Evolutionary conservation across 139 green algal genomes (phyloP).

Genomic region (Tetratostichococcus sp.): DNA sequence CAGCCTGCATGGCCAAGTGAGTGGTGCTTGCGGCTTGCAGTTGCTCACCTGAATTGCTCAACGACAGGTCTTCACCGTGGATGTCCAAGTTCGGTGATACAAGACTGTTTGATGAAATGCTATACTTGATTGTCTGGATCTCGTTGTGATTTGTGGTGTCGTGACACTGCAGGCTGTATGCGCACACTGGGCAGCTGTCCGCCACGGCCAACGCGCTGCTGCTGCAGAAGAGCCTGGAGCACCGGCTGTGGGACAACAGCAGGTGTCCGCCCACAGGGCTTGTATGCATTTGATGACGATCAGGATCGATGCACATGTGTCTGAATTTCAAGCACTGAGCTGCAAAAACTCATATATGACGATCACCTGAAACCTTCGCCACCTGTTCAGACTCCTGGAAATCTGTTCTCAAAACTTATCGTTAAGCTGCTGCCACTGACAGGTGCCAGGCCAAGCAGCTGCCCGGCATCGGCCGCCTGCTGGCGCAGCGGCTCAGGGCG

Average conservation of each 20-base stretch:
- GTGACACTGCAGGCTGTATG: slow-evolving; percentile 43
- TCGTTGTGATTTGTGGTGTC: too few species aligned
- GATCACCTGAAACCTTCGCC: too few species aligned
- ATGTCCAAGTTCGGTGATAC: not conserved
- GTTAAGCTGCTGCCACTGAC: too few species aligned
- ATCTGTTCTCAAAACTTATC: too few species aligned
- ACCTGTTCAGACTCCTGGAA: too few species aligned
- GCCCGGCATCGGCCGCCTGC: slow-evolving; percentile 40
- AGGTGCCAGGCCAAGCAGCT: slow-evolving; percentile 39
- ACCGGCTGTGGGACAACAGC: slow-evolving; percentile 51
- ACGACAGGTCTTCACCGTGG: too few species aligned
- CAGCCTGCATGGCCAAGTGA: slow-evolving; percentile 52
- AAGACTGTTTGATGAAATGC: too few species aligned
- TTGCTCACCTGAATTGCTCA: not conserved
- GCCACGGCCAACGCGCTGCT: slow-evolving; percentile 52
- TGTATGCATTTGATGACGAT: not conserved
- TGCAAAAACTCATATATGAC: too few species aligned
- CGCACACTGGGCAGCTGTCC: slow-evolving; percentile 30
- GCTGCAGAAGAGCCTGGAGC: slow-evolving; percentile 46
- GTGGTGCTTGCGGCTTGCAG: not conserved
- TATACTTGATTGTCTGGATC: too few species aligned
- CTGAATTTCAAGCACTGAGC: too few species aligned
- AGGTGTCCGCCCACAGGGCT: not conserved
- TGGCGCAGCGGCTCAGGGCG: slow-evolving; percentile 41
- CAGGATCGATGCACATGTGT: too few species aligned